Base-by-base conservation (phyloP, 208 protist genomes). In the Acanthamoeba sp. region DNA sequence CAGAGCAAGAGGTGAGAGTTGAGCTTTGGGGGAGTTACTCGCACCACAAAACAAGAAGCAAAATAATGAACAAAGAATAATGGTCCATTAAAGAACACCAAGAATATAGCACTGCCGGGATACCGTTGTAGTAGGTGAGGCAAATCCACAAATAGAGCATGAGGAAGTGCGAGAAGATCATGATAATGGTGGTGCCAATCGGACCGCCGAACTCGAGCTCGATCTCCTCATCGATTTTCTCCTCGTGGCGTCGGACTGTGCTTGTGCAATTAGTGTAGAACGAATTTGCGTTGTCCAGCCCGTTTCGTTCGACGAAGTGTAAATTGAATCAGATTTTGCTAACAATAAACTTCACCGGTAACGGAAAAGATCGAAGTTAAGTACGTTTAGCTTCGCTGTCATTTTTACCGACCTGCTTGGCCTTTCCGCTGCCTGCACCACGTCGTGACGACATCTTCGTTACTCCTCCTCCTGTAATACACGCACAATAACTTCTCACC, bases 101-200 rank as follows among this genome's bases (percentile, higher is more conserved):
- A 71, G 27, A 71, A 71, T 71, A 71, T 6, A 29, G 6, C 27
- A 29, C 29, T n/a, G n/a, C n/a, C n/a, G 66, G n/a, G 0, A 95
- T 97, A 66, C 98, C 98, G 85, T 98, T 87, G 95, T 98, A 98
- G 64, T 96, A 92, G 80, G 97, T 94, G 29, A 98, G 92, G 85
- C 97, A 98, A 4, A 98, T 96, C 91, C 96, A 98, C 92, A 98
- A 97, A 97, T 98, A 99, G 97, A 97, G 98, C 82, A 98, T 97
- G 59, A 98, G 91, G 20, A 98, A 80, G 90, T 98, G 98, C n/a
- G 97, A 98, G 71, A 94, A 94, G 50, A 98, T 78, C 96, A 99
- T 99, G 94, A 99, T 98, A 62, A 34, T 84, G 34, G 97, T 42
- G 6, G 71, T 57, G 94, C 97, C 91, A 95, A 96, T n/a, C 96